phyloP scores from a whole-genome alignment of 2,329 filamentous ascomycete species.

The Fusarium fracticaudum region DNA sequence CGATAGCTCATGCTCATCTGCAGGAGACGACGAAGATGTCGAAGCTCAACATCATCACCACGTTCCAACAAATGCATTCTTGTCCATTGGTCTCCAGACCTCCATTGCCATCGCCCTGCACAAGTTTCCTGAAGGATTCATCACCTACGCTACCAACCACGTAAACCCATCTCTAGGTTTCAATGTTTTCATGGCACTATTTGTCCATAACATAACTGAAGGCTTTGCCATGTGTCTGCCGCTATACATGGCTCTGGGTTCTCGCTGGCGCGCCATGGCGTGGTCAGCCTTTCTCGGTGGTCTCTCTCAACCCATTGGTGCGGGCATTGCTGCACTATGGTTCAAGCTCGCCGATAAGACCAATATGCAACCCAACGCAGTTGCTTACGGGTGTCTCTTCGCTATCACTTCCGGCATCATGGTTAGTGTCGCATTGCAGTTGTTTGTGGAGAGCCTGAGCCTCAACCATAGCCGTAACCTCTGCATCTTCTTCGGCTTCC shows the following conservation, averaged over 20 bases:
- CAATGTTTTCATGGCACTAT: slow-evolving; percentile 92
- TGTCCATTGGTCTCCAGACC: slow-evolving; percentile 95
- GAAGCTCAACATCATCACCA: slow-evolving; percentile 85
- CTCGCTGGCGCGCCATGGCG: slow-evolving; percentile 81
- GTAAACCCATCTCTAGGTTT: slow-evolving; percentile 89
- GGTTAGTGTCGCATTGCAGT: slow-evolving; percentile 88
- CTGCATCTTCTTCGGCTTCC: slow-evolving; percentile 82
- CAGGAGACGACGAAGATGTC: slow-evolving; percentile 54
- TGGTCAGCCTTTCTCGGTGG: slow-evolving; percentile 88
- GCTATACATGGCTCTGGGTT: slow-evolving; percentile 88
- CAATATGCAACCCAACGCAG: slow-evolving; percentile 60
- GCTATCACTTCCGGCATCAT: slow-evolving; percentile 92
- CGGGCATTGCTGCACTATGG: slow-evolving; percentile 85
- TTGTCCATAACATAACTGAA: slow-evolving; percentile 98
- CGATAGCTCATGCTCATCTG: slow-evolving; percentile 41
- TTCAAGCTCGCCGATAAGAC: slow-evolving; percentile 74
- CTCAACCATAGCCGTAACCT: slow-evolving; percentile 82
- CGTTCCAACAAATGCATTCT: slow-evolving; percentile 91
- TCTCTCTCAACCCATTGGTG: slow-evolving; percentile 86
- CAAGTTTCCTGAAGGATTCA: slow-evolving; percentile 88
- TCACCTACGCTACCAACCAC: slow-evolving; percentile 97
- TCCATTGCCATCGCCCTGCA: slow-evolving; percentile 94
- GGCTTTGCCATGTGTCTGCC: slow-evolving; percentile 95
- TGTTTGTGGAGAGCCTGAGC: slow-evolving; percentile 87
- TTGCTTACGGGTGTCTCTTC: slow-evolving; percentile 84